Base-by-base conservation (phyloP, 2,329 filamentous ascomycete species). In the Cadophora malorum region DNA sequence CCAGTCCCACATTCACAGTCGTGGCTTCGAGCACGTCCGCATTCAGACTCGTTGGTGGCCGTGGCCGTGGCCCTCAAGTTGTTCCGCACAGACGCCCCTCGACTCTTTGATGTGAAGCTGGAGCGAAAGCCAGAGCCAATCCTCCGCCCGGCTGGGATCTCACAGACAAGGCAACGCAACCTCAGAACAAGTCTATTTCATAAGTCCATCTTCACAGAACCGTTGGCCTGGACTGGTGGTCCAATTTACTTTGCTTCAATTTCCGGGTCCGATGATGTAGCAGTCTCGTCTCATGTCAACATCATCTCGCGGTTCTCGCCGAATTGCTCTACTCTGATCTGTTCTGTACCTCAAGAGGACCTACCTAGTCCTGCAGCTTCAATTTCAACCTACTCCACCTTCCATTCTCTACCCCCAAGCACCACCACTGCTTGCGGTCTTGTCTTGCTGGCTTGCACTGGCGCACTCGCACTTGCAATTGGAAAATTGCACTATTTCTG, bases 241-340 rank as follows among this genome's bases (percentile, higher is more conserved):
- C 21, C 19, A 21, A 38, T 23, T 23, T 49, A 49, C 45, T 49
- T 21, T 21, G 45, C 19, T 49, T 45, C 21, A n/a, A 16, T 28
- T 28, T 45, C 19, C 35, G 35, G n/a, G 35, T 35, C 16, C 23
- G 33, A 31, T 23, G 35, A 60, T 47, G 56, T 60, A 60, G 56
- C 56, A 60, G 56, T 47, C 38, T 47, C 56, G 56, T 60, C 35
- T 60, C 38, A 47, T 47, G 8, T 21, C 31, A n/a, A 21, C 25
- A 38, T 23, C 53, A 23, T 38, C 16, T 8, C 7, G 52, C 5
- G 25, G 3, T 31, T 23, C 50, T 16, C 21, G 50, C 50, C 25
- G 50, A 14, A 52, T 52, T 52, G 49, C 49, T 52, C 41, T 28
- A 21, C 23, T 25, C 21, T 52, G 23, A 38, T 38, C 35, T 38